These are phyloP conservation scores for Kazachstania sp. DNA, from an alignment of 1,139 yeast species.

Conservation along the genomic window DNA sequence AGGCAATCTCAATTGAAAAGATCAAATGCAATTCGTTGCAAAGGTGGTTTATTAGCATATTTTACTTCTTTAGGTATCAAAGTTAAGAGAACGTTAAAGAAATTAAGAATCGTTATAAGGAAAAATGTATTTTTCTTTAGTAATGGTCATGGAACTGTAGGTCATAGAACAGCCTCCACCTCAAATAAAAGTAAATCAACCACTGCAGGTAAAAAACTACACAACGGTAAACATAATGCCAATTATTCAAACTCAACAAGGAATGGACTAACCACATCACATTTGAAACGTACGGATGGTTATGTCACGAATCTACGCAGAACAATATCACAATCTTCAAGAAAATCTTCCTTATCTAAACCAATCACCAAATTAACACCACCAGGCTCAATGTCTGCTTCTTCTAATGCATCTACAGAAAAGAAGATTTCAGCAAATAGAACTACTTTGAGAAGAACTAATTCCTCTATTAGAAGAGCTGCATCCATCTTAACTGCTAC, in stretches of 20 bases:
- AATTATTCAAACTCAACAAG: slow-evolving; percentile 7
- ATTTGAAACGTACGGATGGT: slow-evolving; percentile 24
- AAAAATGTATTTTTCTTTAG: slow-evolving; percentile 14
- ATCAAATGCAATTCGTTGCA: slow-evolving; percentile 29
- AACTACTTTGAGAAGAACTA: slow-evolving; percentile 27
- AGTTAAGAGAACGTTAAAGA: slow-evolving; percentile 16
- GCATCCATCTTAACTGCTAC: slow-evolving; percentile 26
- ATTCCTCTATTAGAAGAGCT: slow-evolving; percentile 31
- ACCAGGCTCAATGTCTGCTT: background rate
- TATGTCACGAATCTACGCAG: slow-evolving; percentile 25
- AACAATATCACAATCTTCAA: slow-evolving; percentile 16
- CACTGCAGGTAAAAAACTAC: background rate
- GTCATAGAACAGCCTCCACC: background rate
- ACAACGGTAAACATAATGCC: background rate
- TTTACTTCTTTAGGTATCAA: slow-evolving; percentile 20
- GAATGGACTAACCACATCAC: slow-evolving; percentile 18
- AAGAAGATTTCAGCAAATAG: background rate
- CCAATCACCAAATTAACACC: slow-evolving; percentile 16
- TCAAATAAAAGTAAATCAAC: background rate
- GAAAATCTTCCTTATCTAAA: slow-evolving; percentile 5
- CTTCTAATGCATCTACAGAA: background rate
- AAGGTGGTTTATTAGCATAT: slow-evolving; percentile 29
- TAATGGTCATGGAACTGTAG: background rate
- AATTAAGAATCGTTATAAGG: slow-evolving; percentile 14
- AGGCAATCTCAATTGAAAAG: slow-evolving; percentile 20